Conservation (phyloP, 148 eudicot species). For the Cornus suecica region DNA sequence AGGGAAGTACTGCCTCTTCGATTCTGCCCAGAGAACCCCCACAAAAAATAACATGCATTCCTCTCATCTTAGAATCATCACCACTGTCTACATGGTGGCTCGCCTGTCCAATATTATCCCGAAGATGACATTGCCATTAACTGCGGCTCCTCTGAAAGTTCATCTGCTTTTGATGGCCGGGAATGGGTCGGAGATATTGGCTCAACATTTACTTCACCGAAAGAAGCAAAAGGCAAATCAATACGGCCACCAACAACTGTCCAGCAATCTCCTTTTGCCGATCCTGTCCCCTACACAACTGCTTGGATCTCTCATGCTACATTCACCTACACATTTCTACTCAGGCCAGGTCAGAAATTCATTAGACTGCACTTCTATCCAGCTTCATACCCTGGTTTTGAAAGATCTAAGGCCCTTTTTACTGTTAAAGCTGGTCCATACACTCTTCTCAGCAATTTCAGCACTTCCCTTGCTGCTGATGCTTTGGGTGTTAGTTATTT, state of each 20-base stretch:
- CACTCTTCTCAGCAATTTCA: slow-evolving; percentile 42
- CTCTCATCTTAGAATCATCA: too few relatives aligned
- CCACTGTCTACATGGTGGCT: too few relatives aligned
- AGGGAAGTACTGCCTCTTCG: too few relatives aligned
- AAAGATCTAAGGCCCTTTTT: slow-evolving; percentile 18
- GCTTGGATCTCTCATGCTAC: slow-evolving; percentile 15
- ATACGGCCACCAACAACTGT: background rate
- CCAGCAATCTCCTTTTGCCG: background rate
- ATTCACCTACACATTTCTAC: slow-evolving; percentile 20
- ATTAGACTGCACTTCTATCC: slow-evolving; percentile 30
- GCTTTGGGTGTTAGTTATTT: background rate
- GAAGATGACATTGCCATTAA: slow-evolving; percentile 5
- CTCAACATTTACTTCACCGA: background rate
- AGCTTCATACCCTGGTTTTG: slow-evolving; percentile 15
- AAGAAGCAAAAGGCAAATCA: slow-evolving; percentile 5
- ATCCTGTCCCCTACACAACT: slow-evolving; percentile 14
- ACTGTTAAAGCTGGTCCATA: slow-evolving; percentile 35
- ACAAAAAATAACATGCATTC: too few relatives aligned
- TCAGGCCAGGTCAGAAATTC: slow-evolving; percentile 24
- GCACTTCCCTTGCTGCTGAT: slow-evolving; percentile 28
- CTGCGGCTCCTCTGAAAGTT: slow-evolving; percentile 10
- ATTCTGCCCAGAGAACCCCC: too few relatives aligned
- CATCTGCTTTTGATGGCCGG: slow-evolving; percentile 7
- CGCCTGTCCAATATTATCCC: too few relatives aligned
- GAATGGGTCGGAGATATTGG: slow-evolving; percentile 13